phyloP scores from a whole-genome alignment of 2,329 filamentous ascomycete species.

The Neocucurbitaria cava region DNA sequence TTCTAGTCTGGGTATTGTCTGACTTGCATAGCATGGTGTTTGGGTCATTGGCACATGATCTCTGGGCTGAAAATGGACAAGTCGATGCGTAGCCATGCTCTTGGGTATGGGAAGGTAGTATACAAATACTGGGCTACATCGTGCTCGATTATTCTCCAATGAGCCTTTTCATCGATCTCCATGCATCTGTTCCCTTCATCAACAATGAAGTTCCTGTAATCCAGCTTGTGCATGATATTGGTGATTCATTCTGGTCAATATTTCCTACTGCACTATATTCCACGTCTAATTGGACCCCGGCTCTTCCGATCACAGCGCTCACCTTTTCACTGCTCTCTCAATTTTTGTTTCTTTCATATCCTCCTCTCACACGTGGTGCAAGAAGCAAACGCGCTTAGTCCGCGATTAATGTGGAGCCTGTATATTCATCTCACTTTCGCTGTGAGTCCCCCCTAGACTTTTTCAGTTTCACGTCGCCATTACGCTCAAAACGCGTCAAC shows the following conservation, averaged over 20 bases:
- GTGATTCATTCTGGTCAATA: not conserved
- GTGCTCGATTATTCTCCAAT: not conserved
- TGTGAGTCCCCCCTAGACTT: not conserved
- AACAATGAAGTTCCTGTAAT: not conserved
- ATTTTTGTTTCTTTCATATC: not conserved
- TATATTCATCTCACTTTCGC: not conserved
- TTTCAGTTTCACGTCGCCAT: not conserved
- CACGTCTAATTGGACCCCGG: too few species aligned
- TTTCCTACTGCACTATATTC: too few species aligned
- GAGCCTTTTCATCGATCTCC: not conserved
- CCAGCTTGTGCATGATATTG: not conserved
- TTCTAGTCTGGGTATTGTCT: slow-evolving; percentile 2
- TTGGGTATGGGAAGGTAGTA: not conserved
- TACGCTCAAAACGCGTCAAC: not conserved
- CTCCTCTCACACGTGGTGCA: too few species aligned
- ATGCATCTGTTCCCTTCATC: not conserved
- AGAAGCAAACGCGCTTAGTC: not conserved
- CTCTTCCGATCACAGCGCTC: too few species aligned
- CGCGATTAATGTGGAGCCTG: not conserved
- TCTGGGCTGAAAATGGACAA: not conserved
- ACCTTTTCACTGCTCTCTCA: too few species aligned
- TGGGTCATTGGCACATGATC: not conserved
- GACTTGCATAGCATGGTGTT: slow-evolving; percentile 24
- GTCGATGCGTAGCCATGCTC: not conserved
- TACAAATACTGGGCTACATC: not conserved